A percentile compares a stretch with the other conserved stretches of the same genome.
phyloP scores from a whole-genome alignment of 441 rosid genomes.

The Pelargonium fulgidum region DNA sequence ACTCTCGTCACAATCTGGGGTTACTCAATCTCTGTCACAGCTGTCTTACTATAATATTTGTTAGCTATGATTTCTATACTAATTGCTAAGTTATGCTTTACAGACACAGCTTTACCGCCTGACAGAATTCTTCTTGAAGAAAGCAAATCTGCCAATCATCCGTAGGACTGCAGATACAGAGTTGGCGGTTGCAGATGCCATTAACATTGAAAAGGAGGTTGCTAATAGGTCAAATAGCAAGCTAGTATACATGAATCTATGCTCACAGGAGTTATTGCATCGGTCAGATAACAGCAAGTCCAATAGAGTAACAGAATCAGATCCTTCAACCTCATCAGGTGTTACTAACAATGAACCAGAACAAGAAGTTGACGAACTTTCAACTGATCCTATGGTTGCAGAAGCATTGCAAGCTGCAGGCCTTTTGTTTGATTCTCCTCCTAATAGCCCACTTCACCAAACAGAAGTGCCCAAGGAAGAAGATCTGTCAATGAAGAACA shows the following conservation, averaged over 20 bases:
- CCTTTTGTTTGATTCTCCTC: slow-evolving; percentile 91
- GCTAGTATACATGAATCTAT: slow-evolving; percentile 77
- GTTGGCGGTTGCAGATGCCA: slow-evolving; percentile 96
- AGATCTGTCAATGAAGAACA: slow-evolving; percentile 28
- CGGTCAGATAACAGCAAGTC: slow-evolving; percentile 40
- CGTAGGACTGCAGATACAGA: slow-evolving; percentile 85
- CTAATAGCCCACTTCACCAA: slow-evolving; percentile 54
- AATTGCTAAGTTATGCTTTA: slow-evolving; percentile 11
- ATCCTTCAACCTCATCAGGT: slow-evolving; percentile 25
- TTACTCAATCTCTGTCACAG: not conserved
- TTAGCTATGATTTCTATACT: not conserved
- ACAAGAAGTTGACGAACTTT: slow-evolving; percentile 29
- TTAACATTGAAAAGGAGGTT: slow-evolving; percentile 76
- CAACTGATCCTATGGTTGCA: slow-evolving; percentile 40
- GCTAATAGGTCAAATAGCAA: slow-evolving; percentile 88
- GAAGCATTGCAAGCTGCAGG: slow-evolving; percentile 85
- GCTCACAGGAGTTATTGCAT: slow-evolving; percentile 78
- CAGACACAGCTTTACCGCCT: slow-evolving; percentile 86
- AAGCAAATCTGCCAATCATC: slow-evolving; percentile 57
- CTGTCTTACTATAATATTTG: not conserved
- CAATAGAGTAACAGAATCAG: slow-evolving; percentile 26
- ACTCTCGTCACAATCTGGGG: slow-evolving; percentile 3
- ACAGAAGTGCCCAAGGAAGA: slow-evolving; percentile 30
- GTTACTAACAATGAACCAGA: slow-evolving; percentile 28
- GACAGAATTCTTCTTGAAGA: slow-evolving; percentile 76